Evolutionary conservation across 2,329 filamentous ascomycete genomes (phyloP).

Genomic region (Pseudocercospora musae): DNA sequence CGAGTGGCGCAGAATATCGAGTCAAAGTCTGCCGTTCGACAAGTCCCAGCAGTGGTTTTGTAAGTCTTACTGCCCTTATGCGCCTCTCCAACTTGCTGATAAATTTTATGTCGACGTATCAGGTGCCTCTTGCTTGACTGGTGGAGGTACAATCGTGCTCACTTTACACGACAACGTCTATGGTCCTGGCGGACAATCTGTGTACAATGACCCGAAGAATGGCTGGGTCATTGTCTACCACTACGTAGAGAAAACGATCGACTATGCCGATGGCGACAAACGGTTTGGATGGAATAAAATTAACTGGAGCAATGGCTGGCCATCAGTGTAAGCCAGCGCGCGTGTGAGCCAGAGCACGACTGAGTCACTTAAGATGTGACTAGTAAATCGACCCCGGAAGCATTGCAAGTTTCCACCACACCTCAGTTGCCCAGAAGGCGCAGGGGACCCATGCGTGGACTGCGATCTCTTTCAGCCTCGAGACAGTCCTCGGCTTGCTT

Average conservation of each 20-base stretch:
- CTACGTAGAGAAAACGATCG: conserved; percentile 54
- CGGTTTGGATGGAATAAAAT: conserved; percentile 53
- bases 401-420: too few relatives aligned
- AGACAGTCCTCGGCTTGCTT: neutral
- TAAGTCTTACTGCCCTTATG: conserved; percentile 16
- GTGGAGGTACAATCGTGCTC: conserved; percentile 61
- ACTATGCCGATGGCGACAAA: conserved; percentile 40
- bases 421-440: too few relatives aligned
- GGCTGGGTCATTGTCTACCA: conserved; percentile 63
- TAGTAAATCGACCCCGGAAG: too few relatives aligned
- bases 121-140: conserved; percentile 52
- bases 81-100: neutral
- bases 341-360: too few relatives aligned
- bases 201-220: conserved; percentile 49
- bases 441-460: too few relatives aligned
- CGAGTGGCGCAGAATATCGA: conserved; percentile 61
- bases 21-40: conserved; percentile 62
- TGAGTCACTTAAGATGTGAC: too few relatives aligned
- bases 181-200: conserved; percentile 63
- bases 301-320: conserved; percentile 51
- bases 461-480: neutral
- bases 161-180: conserved; percentile 60
- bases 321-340: conserved; percentile 24
- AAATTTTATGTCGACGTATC: conserved; percentile 45
- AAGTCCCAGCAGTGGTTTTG: conserved; percentile 53